phyloP scores from a whole-genome alignment of 139 green algal species.

The Chlorella sorokiniana region DNA sequence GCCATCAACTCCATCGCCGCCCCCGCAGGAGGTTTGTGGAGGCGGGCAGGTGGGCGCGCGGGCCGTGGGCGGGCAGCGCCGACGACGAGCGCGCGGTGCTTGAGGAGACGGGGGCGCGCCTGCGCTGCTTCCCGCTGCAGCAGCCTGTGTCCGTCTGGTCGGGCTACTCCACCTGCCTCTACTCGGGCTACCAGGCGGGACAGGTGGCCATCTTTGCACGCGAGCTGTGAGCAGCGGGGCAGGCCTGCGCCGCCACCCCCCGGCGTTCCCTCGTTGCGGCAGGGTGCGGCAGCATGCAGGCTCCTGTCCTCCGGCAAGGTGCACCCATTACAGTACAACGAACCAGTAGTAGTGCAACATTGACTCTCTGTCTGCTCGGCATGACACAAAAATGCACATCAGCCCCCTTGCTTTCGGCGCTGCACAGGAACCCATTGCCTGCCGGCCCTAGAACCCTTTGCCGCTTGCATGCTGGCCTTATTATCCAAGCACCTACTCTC shows the following conservation, averaged over 20 bases:
- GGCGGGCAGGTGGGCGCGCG: conserved; percentile 87
- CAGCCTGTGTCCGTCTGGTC: conserved; percentile 55
- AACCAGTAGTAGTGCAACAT: no score
- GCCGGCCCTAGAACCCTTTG: no score
- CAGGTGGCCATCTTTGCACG: conserved; percentile 95
- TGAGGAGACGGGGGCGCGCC: conserved; percentile 85
- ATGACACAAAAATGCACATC: no score
- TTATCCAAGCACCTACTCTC: no score
- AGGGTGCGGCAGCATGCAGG: no score
- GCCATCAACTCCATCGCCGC: neutral
- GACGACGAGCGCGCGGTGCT: conserved; percentile 84
- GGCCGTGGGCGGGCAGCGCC: conserved; percentile 80
- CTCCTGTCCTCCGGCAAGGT: no score
- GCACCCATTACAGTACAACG: no score
- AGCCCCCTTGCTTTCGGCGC: no score
- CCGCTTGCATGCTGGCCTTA: no score
- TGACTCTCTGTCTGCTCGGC: no score
- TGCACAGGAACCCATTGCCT: no score
- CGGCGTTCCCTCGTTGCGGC: neutral
- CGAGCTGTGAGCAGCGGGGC: conserved; percentile 72
- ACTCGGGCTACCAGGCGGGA: conserved; percentile 70
- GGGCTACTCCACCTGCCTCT: conserved; percentile 69
- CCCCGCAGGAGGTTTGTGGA: conserved; percentile 71
- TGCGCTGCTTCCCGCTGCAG: conserved; percentile 95
- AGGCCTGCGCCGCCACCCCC: neutral